Percentiles rank a stretch among this genome's conserved stretches.
phyloP scores from a whole-genome alignment of 1,139 yeast species.

The Geotrichum phurueaensis region DNA sequence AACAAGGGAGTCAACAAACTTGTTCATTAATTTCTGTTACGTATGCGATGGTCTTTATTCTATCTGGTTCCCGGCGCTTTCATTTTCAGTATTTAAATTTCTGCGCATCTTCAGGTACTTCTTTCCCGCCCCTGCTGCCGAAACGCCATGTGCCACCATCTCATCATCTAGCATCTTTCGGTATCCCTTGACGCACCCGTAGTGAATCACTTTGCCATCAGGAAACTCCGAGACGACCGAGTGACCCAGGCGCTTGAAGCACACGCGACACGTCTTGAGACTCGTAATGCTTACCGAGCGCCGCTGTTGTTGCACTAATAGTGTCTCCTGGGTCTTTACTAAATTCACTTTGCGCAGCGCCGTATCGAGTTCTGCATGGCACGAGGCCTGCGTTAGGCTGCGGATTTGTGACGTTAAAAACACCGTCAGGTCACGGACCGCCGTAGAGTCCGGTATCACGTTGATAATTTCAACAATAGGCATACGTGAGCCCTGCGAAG shows the following conservation, averaged over 20 bases:
- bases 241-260: slow-evolving; percentile 57
- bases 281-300: slow-evolving; percentile 38
- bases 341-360: slow-evolving; percentile 40
- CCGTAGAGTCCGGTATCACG: slow-evolving; percentile 47
- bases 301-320: slow-evolving; percentile 37
- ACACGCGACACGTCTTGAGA: slow-evolving; percentile 50
- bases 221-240: slow-evolving; percentile 54
- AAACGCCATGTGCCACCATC: not conserved
- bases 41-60: not conserved
- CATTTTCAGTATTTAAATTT: not conserved
- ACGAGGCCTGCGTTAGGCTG: slow-evolving; percentile 30
- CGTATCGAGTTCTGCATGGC: slow-evolving; percentile 24
- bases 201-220: slow-evolving; percentile 56
- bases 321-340: slow-evolving; percentile 35
- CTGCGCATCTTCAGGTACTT: not conserved
- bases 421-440: slow-evolving; percentile 41
- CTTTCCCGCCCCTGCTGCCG: not conserved
- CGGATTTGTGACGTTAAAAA: slow-evolving; percentile 49
- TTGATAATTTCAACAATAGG: slow-evolving; percentile 47
- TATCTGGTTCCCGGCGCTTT: not conserved
- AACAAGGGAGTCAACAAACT: too few species aligned
- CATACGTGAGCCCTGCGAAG: slow-evolving; percentile 50
- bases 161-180: slow-evolving; percentile 20
- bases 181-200: slow-evolving; percentile 48
- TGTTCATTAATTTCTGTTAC: not conserved